Evolutionary conservation across 805 yeast species (phyloP), one percentile per base, ranked within the genome.

Genomic region (Zygosaccharomyces bailii): DNA sequence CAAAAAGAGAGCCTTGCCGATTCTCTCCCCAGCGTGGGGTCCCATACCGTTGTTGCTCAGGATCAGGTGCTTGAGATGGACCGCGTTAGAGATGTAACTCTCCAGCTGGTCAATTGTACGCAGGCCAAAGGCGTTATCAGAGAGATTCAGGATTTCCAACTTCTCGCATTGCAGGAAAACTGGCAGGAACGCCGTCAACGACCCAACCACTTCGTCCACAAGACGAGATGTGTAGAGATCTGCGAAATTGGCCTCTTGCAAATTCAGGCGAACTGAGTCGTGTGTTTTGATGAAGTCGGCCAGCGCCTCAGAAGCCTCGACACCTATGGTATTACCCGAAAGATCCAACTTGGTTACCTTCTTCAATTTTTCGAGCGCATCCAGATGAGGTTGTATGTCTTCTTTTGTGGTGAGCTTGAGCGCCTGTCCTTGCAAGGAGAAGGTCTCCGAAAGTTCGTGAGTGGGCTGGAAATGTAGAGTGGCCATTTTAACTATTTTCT

Each of bases 11-110:
- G 96, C 86, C 56, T 80, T 80, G 48, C 97, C 99, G 50, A 93
- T 86, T 63, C 96, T 79, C 45, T 91, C 84, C 57, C 99, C 99
- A 0, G 98, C 96, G 63, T 85, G 85, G 19, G 99, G 99, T 27
- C 99, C 99, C 80, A 93, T 84, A 44, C 99, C 99, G 65, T 93
- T 93, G 69, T 93, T 93, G 37, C 96, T 84, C 50, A 93, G 73
- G 53, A 87, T 82, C 65, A 93, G 76, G 63, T 93, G 96, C 66
- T 86, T 84, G 44, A 93, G 69, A 19, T 95, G 80, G 13, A 79
- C 75, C 27, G 91, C 95, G 55, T 82, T 74, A 9, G 86, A 70
- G 46, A 93, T 72, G 57, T 82, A 89, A 20, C 72, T 74, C 62
- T 93, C 96, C 44, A 93, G 74, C 6, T 93, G 95, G 46, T 84